A percentile compares a stretch with the other conserved stretches of the same genome.
Evolutionary conservation across 371 early-diverging fungal species (phyloP).

Genomic region (Sporodiniella umbellata): DNA sequence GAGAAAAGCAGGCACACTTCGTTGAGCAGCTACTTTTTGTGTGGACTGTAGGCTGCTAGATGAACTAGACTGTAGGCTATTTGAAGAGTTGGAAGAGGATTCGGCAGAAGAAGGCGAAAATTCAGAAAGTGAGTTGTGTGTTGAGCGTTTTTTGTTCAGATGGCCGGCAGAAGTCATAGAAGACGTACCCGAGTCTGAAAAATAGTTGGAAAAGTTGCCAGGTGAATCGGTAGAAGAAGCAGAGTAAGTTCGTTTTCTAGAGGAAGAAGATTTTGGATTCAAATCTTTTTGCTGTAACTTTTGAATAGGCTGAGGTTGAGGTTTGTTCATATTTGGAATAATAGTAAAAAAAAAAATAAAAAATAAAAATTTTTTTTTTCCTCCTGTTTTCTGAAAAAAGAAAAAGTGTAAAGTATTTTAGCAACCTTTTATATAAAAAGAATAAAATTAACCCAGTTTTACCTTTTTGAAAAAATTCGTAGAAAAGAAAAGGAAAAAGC

Average conservation of each 20-base stretch:
- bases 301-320: not conserved
- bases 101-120: too few species aligned
- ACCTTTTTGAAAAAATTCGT: not conserved
- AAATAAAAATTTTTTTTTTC: not conserved
- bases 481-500: not conserved
- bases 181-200: slow-evolving; percentile 25
- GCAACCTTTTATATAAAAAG: too few species aligned
- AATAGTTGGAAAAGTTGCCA: slow-evolving; percentile 9
- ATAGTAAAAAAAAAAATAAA: not conserved
- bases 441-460: too few species aligned
- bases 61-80: too few species aligned
- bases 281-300: not conserved
- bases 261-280: not conserved
- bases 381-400: not conserved
- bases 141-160: not conserved
- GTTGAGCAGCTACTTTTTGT: slow-evolving; percentile 15
- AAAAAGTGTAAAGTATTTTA: too few species aligned
- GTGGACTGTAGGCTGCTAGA: not conserved
- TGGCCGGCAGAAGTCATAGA: slow-evolving; percentile 5
- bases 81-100: too few species aligned
- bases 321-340: not conserved
- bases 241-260: slow-evolving; percentile 19
- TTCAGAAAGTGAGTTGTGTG: slow-evolving; percentile 1
- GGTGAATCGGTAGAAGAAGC: slow-evolving; percentile 13
- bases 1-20: slow-evolving; percentile 79